Evolutionary conservation across 2,329 filamentous ascomycete species (phyloP).

Genomic region (Talaromyces sp.): DNA sequence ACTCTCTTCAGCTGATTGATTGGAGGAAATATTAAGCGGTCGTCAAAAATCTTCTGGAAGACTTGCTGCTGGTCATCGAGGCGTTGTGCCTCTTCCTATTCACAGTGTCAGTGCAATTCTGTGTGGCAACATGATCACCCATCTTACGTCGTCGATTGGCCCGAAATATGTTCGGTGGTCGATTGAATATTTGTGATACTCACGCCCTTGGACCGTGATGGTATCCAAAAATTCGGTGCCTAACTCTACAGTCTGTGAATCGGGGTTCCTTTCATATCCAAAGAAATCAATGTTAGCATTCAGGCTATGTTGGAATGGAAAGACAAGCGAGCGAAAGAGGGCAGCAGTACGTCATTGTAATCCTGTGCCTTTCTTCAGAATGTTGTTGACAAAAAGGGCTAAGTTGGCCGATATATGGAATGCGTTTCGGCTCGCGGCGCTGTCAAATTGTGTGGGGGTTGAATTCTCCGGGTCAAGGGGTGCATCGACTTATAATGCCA

Average conservation of each 20-base stretch:
- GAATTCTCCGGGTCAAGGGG: constrained; percentile 16
- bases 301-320: constrained; percentile 6
- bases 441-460: constrained; percentile 17
- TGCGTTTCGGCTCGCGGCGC: constrained; percentile 8
- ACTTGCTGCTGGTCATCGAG: constrained; percentile 66
- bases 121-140: not conserved
- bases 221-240: constrained; percentile 63
- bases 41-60: constrained; percentile 66
- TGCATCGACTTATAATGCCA: constrained; percentile 14
- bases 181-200: constrained; percentile 69
- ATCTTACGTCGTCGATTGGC: constrained; percentile 70
- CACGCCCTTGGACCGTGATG: constrained; percentile 62
- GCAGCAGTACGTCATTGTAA: constrained; percentile 35
- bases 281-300: constrained; percentile 30
- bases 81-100: constrained; percentile 68
- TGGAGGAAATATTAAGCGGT: constrained; percentile 70
- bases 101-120: constrained; percentile 17
- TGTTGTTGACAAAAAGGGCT: constrained; percentile 15
- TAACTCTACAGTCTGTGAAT: constrained; percentile 53
- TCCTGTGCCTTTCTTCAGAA: constrained; percentile 5
- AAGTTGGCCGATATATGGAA: constrained; percentile 13
- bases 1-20: constrained; percentile 60
- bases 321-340: constrained; percentile 9
- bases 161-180: constrained; percentile 67
- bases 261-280: constrained; percentile 40